Conservation (phyloP, 768 basidiomycete genomes). For the Phanerochaete carnosa region DNA sequence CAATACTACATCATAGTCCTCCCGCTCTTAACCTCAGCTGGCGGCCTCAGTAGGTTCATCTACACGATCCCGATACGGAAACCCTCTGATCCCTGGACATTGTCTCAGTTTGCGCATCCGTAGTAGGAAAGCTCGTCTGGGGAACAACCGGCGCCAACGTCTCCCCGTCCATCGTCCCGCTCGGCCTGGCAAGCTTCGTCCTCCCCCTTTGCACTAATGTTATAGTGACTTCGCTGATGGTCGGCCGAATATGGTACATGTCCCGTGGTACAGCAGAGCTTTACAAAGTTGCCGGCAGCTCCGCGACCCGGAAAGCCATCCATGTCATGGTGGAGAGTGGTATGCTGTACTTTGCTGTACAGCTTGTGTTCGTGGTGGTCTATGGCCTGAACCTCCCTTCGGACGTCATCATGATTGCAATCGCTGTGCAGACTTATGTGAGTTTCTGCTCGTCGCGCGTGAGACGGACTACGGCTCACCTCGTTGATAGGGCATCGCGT, state of each 20-base stretch:
- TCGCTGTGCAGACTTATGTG: too few species aligned
- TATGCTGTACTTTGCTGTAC: too few species aligned
- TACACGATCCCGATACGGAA: background rate
- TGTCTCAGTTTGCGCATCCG: background rate
- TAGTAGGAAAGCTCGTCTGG: background rate
- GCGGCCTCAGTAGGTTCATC: background rate
- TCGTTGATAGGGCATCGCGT: too few species aligned
- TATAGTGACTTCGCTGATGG: constrained; percentile 39
- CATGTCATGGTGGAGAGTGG: constrained; percentile 34
- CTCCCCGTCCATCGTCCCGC: constrained; percentile 31
- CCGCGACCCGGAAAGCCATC: constrained; percentile 14
- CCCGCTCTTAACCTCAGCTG: constrained; percentile 26
- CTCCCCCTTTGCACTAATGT: constrained; percentile 41
- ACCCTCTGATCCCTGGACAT: background rate
- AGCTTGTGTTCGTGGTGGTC: too few species aligned
- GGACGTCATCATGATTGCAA: too few species aligned
- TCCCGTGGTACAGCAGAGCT: constrained; percentile 8
- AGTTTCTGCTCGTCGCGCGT: too few species aligned
- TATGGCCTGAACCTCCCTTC: too few species aligned
- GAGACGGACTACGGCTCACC: too few species aligned
- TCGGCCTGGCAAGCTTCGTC: constrained; percentile 32
- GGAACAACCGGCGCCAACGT: constrained; percentile 17
- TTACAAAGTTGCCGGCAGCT: background rate
- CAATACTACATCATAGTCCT: constrained; percentile 31
- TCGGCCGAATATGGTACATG: constrained; percentile 34